Evolutionary conservation across 768 basidiomycete species (phyloP), one percentile per base, ranked within the genome.

Genomic region (Hemileccinum impolitum): DNA sequence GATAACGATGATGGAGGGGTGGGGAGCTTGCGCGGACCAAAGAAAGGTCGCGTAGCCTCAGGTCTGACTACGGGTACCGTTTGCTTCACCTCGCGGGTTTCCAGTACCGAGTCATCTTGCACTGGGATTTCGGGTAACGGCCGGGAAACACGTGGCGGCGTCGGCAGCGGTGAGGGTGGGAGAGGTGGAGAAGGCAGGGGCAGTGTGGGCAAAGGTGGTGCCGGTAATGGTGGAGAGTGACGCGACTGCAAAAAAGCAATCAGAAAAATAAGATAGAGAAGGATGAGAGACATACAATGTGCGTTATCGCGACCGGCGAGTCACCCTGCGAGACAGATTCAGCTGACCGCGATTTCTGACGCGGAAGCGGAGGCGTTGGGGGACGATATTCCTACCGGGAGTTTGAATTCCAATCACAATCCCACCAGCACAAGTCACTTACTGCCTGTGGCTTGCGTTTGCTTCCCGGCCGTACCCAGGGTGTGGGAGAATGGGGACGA

Each of bases 291-390:
- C 56, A 50, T 59, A 55, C 68, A 47, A 34, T 65, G 23, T 62
- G 58, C 35, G 58, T 61, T 56, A 51, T 51, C 50, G 55, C 59
- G 44, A 55, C 61, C 36, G 58, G 65, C 47, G 56, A 73, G 17
- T 69, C 61, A 53, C 40, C 60, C 65, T 57, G 75, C 65, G 60
- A 59, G 39, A 49, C 0, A 28, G 57, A 55, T 34, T 65, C 66
- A 13, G 46, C 41, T n/a, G 61, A 63, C 40, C 63, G 66, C 26
- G 61, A 67, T 59, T 68, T 70, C 56, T 69, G 70, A 39, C 68
- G 64, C 30, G 71, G 73, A 21, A 80, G 63, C 23, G 80, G 80
- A 3, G 80, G 80, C 1, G 80, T 82, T 5, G 80, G 80, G 38
- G 80, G 79, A n/a, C 80, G 74, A 60, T 79, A 82, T 30, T 70